Conservation (phyloP, 164 flowering plant genomes). For the Vitis amurensis region DNA sequence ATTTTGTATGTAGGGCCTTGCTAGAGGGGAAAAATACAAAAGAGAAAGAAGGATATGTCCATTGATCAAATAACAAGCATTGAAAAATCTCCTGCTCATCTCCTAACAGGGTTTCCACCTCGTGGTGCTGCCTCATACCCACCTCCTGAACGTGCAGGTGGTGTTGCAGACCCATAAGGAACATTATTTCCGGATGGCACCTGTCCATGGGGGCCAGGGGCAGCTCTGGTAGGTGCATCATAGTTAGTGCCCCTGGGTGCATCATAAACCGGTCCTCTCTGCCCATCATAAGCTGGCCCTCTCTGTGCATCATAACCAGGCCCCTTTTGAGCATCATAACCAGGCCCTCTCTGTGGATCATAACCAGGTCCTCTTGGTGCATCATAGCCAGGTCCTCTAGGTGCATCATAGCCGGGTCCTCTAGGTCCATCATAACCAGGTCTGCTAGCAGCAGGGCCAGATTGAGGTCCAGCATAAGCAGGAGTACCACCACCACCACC, state of each 20-base stretch:
- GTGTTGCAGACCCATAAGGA: constrained; percentile 51
- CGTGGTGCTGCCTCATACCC: constrained; percentile 43
- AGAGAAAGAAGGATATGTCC: not conserved
- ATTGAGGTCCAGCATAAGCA: constrained; percentile 25
- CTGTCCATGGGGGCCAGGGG: constrained; percentile 42
- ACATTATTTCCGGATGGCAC: constrained; percentile 26
- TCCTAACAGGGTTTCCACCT: constrained; percentile 46
- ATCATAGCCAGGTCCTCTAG: constrained; percentile 28
- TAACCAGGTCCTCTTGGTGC: constrained; percentile 27
- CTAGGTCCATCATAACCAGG: constrained; percentile 26
- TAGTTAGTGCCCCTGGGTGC: constrained; percentile 21
- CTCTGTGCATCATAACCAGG: constrained; percentile 27
- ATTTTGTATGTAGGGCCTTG: too few relatives aligned
- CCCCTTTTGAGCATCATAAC: constrained; percentile 30
- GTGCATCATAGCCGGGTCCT: constrained; percentile 23
- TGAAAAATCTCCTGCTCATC: constrained; percentile 29
- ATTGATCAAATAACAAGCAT: not conserved
- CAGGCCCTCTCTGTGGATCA: constrained; percentile 27
- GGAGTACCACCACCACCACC: constrained; percentile 28
- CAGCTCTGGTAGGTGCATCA: constrained; percentile 32
- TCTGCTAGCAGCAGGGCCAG: constrained; percentile 28
- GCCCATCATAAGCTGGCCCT: constrained; percentile 11
- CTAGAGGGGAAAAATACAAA: too few relatives aligned
- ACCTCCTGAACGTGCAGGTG: constrained; percentile 40
- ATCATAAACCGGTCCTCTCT: constrained; percentile 10